Percentiles rank a stretch among this genome's conserved stretches.
Conservation (phyloP, 768 basidiomycete genomes). For the Leccinellum luteum region DNA sequence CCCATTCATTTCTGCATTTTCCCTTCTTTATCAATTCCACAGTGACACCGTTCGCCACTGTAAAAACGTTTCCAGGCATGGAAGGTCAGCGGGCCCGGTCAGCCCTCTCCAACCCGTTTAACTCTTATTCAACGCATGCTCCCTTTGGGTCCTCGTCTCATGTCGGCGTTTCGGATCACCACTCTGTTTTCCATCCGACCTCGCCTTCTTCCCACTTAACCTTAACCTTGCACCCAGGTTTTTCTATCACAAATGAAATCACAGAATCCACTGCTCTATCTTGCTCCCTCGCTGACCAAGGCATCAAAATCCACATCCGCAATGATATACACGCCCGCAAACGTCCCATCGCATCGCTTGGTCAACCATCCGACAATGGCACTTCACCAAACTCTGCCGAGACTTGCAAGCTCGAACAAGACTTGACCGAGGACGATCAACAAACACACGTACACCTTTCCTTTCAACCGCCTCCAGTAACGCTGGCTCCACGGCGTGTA, state of each 20-base stretch:
- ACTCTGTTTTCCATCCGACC: constrained; percentile 14
- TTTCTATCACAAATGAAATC: background rate
- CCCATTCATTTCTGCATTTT: background rate
- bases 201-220: background rate
- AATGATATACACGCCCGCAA: constrained; percentile 88
- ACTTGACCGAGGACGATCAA: no score
- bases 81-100: no score
- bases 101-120: constrained; percentile 19
- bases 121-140: constrained; percentile 22
- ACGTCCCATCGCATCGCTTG: constrained; percentile 47
- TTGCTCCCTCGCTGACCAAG: constrained; percentile 90
- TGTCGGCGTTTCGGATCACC: constrained; percentile 18
- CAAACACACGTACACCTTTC: no score
- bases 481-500: no score
- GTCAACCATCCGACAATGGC: constrained; percentile 17
- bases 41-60: constrained; percentile 83
- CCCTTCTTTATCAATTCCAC: constrained; percentile 8
- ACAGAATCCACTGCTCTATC: constrained; percentile 86
- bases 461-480: no score
- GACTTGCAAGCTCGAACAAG: no score
- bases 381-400: constrained; percentile 9
- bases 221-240: background rate
- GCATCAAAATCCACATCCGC: constrained; percentile 91
- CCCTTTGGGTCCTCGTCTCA: no score
- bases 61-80: constrained; percentile 97